Evolutionary conservation across 2,329 filamentous ascomycete genomes (phyloP).

Genomic region (Aspergillus phoenicis): DNA sequence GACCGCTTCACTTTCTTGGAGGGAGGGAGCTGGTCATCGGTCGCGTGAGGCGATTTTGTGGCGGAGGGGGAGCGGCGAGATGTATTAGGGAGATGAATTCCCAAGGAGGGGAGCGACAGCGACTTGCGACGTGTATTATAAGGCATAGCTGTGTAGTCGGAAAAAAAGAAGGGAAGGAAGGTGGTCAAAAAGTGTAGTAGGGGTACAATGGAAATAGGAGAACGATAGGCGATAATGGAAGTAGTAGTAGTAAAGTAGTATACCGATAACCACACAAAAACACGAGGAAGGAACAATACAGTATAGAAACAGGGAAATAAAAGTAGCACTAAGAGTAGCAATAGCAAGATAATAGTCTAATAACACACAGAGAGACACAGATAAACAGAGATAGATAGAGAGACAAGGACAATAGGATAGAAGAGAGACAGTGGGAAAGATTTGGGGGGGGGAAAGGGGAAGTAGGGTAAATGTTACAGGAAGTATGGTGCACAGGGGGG

Average conservation of each 20-base stretch:
- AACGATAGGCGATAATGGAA: constrained; percentile 15
- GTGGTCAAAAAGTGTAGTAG: constrained; percentile 10
- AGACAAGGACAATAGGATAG: constrained; percentile 17
- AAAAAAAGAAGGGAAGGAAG: constrained; percentile 2
- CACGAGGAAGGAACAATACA: constrained; percentile 15
- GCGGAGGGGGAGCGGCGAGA: constrained; percentile 62
- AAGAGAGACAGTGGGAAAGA: constrained; percentile 14
- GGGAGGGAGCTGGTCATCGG: constrained; percentile 54
- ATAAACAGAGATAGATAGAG: constrained; percentile 1
- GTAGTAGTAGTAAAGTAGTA: constrained; percentile 12
- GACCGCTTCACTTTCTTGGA: constrained; percentile 79
- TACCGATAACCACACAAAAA: constrained; percentile 15
- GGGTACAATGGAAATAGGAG: constrained; percentile 11
- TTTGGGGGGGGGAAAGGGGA: constrained; percentile 12
- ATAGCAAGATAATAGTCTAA: constrained; percentile 10
- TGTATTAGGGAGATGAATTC: constrained; percentile 75
- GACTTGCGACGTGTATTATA: constrained; percentile 98
- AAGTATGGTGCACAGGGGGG: constrained; percentile 17
- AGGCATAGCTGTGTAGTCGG: constrained; percentile 61
- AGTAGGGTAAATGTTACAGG: constrained; percentile 17
- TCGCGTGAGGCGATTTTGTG: constrained; percentile 65
- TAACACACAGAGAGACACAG: constrained; percentile 6
- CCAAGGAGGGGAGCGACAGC: constrained; percentile 85
- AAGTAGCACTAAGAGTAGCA: constrained; percentile 11
- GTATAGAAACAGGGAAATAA: constrained; percentile 9